Conservation (phyloP, 352 stramenopile genomes). For the Stephanocyclus meneghinianus region DNA sequence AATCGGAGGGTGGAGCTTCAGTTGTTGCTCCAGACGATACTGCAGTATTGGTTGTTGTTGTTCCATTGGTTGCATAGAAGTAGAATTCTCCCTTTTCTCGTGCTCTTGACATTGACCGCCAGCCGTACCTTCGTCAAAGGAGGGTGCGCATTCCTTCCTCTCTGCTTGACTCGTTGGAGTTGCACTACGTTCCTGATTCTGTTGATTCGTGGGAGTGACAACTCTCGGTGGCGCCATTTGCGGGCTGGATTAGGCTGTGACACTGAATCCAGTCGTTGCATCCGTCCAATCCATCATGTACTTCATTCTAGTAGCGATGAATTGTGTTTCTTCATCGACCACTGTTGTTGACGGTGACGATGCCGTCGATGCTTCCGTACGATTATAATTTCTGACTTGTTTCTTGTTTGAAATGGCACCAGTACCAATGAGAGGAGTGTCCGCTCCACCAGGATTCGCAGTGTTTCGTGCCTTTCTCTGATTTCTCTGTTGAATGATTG, state of each 20-base stretch:
- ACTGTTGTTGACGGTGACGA: neutral
- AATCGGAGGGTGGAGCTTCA: neutral
- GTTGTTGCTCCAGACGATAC: neutral
- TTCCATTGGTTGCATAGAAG: neutral
- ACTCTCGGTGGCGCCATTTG: neutral
- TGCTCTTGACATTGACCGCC: neutral
- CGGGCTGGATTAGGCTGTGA: neutral
- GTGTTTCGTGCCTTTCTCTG: neutral
- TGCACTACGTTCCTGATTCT: neutral
- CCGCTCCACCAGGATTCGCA: neutral
- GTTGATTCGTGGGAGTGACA: neutral
- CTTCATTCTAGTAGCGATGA: conserved; percentile 1
- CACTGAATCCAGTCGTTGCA: neutral
- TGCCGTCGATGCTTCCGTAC: neutral
- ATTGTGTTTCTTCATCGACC: conserved; percentile 3
- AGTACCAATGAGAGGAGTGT: neutral
- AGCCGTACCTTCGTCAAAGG: neutral
- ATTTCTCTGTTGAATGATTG: neutral
- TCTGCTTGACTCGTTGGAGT: neutral
- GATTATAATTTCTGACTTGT: neutral
- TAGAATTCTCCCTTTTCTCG: neutral
- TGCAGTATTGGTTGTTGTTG: neutral
- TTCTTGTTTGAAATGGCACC: neutral
- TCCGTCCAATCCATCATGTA: conserved; percentile 22
- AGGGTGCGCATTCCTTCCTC: neutral